Evolutionary conservation across 257 asterid species (phyloP).

Genomic region (Solanum verrucosum): DNA sequence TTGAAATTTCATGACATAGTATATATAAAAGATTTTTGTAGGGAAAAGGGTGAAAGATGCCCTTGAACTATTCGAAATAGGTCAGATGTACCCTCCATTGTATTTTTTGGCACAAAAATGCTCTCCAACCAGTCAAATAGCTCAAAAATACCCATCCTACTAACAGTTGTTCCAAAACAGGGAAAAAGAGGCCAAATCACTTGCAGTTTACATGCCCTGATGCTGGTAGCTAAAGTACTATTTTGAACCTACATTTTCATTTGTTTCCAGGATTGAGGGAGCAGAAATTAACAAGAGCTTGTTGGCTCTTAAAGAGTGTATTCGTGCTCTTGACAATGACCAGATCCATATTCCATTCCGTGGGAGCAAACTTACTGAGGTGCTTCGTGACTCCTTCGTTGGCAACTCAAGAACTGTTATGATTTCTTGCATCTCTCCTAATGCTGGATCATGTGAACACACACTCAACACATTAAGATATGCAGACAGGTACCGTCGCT

Average conservation of each 20-base stretch:
- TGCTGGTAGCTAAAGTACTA: neutral
- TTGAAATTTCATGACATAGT: neutral
- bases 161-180: neutral
- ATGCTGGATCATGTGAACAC: constrained; percentile 95
- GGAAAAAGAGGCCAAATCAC: neutral
- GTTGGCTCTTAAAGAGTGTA: constrained; percentile 91
- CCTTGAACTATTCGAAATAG: neutral
- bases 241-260: neutral
- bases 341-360: constrained; percentile 97
- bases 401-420: constrained; percentile 95
- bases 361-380: constrained; percentile 98
- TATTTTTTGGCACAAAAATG: neutral
- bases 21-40: neutral
- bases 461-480: constrained; percentile 96
- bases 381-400: constrained; percentile 92
- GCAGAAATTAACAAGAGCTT: constrained; percentile 98
- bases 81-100: neutral
- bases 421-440: constrained; percentile 98
- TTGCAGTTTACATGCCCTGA: neutral
- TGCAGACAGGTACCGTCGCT: constrained; percentile 59
- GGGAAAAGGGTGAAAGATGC: neutral
- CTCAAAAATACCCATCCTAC: neutral
- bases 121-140: neutral
- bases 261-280: constrained; percentile 75
- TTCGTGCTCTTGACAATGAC: constrained; percentile 95